Conservation (phyloP, 805 yeast genomes). For the Candida alai region DNA sequence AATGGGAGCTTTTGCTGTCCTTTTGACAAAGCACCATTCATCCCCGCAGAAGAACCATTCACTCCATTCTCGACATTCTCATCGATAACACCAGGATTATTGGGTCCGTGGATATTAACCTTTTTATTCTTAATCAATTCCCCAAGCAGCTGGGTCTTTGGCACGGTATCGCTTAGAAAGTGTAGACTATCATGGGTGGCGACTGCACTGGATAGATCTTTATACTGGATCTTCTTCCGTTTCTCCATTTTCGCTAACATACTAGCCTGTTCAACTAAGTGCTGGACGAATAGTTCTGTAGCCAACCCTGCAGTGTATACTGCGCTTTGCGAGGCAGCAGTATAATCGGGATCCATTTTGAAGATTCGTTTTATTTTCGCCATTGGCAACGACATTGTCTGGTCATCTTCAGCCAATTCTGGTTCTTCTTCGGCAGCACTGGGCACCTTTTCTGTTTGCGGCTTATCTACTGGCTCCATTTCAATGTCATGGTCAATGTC, state of each 20-base stretch:
- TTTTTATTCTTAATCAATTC: conserved; percentile 43
- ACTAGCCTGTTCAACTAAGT: conserved; percentile 67
- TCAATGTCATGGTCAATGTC: too few relatives aligned
- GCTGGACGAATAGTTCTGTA: conserved; percentile 68
- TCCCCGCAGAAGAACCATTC: not conserved
- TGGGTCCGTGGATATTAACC: conserved; percentile 20
- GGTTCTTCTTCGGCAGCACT: conserved; percentile 12
- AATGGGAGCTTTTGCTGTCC: conserved; percentile 39
- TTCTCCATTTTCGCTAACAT: conserved; percentile 60
- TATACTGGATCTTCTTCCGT: conserved; percentile 65
- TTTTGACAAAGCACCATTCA: conserved; percentile 22
- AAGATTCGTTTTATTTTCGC: conserved; percentile 68
- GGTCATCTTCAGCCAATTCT: conserved; percentile 24
- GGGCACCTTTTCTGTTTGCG: conserved; percentile 8
- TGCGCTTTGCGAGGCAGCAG: conserved; percentile 63
- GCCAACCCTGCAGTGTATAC: conserved; percentile 77
- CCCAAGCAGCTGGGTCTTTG: conserved; percentile 51
- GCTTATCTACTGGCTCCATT: conserved; percentile 6
- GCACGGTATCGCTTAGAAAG: conserved; percentile 65
- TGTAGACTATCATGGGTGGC: conserved; percentile 53
- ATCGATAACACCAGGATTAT: conserved; percentile 9
- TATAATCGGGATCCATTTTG: conserved; percentile 72
- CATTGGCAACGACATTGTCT: conserved; percentile 49
- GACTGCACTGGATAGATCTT: conserved; percentile 67
- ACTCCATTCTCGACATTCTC: conserved; percentile 8